Evolutionary conservation across 1,284 basidiomycete species (phyloP), one percentile per base, ranked within the genome.

Genomic region (Inonotus obliquus): DNA sequence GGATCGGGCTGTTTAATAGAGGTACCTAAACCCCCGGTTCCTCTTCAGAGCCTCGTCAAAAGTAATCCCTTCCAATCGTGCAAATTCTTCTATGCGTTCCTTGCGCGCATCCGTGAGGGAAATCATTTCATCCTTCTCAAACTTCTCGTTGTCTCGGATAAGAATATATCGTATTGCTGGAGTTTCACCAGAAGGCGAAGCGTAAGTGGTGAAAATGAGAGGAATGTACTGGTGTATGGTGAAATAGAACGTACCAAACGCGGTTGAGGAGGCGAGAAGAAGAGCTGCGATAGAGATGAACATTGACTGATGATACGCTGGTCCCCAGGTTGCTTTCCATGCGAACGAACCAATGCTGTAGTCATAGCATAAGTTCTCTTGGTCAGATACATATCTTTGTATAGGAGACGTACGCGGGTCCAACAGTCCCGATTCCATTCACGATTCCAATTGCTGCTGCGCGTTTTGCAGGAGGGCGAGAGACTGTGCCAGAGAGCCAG

Each of bases 401-500:
- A 60, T 14, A 17, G 19, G 5, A n/a, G 9, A 44, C 27, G 57
- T 19, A 35, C 47, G 29, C 0, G 67, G 73, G 76, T 1, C 75
- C 76, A 4, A 76, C 65, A 60, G 76, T 77, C 1, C 75, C 76
- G 53, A 77, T 73, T 7, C 74, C 75, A 61, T 78, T 78, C 5
- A 76, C 73, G 41, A 76, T 71, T 0, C 70, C 78, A 37, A 83
- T 80, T 0, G 79, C 78, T 0, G 75, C 79, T 5, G 80, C 75
- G 23, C 81, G 74, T 65, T 81, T 83, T 66, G 84, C 81, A 35
- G 86, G 86, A 35, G 86, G 87, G 7, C 86, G 77, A 2, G 86
- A 81, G 58, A 89, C 74, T 0, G 80, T 75, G 64, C 85, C 85
- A 0, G 83, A 79, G 4, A 85, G 81, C 85, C 87, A 89, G 0